Base-by-base conservation (phyloP, 2,329 filamentous ascomycete species). In the Penicillium freii region DNA sequence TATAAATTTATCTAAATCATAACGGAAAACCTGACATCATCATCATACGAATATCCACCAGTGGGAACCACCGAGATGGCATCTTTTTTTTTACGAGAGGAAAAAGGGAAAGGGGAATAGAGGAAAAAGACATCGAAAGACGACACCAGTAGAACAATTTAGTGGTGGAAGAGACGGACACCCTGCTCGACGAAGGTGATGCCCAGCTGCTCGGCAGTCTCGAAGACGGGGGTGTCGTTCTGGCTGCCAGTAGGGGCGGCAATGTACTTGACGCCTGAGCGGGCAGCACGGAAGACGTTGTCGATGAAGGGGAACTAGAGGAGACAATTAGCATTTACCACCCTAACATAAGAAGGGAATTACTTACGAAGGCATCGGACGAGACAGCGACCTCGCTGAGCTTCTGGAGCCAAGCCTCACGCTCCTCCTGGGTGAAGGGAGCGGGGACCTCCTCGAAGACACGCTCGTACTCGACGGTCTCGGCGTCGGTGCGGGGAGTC, bases 151-250 rank as follows among this genome's bases (percentile, higher is more conserved):
- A n/a, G 19, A 40, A 13, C 29, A 49, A 34, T 54, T 54, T 88
- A 97, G 79, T 97, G 93, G 78, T 97, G 93, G 87, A 97, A 97
- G 64, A 97, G 83, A 67, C 94, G 87, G 58, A 90, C 88, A 73
- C 89, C 91, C 82, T 99, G 94, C 83, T 99, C 92, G 38, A 97
- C 89, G 77, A 97, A 97, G 44, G 89, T 92, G 69, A 97, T 96
- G 54, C 88, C 90, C 63, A 96, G 81, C 80, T 93, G 91, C 81
- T 96, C 91, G 5, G 92, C 91, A 11, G 92, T 95, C 73, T 91
- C 88, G 68, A 96, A 78, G 50, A 80, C 77, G 23, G 77, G 71
- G 10, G 69, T 68, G 57, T 80, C 77, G 58, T 80, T 80, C 68
- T 80, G 77, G 66, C 76, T 96, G 57, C 94, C 94, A 50, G 86